Evolutionary conservation across 2,329 filamentous ascomycete species (phyloP), one percentile per base, ranked within the genome.

Genomic region (Hypoxylon sp.): DNA sequence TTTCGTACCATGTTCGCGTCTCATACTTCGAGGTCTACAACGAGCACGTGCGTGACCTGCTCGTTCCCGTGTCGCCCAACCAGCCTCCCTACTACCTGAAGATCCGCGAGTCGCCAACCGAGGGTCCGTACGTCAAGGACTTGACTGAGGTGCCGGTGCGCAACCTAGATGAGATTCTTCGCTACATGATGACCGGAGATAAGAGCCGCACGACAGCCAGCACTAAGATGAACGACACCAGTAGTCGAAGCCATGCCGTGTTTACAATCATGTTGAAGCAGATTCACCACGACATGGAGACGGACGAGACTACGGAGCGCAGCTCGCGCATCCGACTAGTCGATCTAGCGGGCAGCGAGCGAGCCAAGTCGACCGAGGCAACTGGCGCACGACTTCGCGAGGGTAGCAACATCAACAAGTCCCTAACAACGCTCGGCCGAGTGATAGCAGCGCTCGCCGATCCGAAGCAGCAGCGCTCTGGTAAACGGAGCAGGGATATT

Each of bases 21-120:
- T 98, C 94, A 2, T 99, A 99, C 83, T 98, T 99, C 77, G 96
- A 99, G 79, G 96, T 99, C 68, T 99, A 99, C 87, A 99, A 99
- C 81, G 96, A 99, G 82, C 96, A 98, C 80, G 96, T 99, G 54
- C 93, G 96, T 65, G 96, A 99, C 78, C 84, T 99, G 37, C 88
- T 99, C 50, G 92, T 94, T 0, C 93, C 94, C 10, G 87, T 92
- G 29, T 77, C 83, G 8, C 83, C 86, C 3, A 92, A 90, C 62
- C 92, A 92, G 69, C 86, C 92, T 4, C 93, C 94, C 1, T 91
- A 97, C 78, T 98, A 98, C 79, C 91, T 99, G 75, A 98, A 98
- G 82, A 97, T 99, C 76, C 91, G 96, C 76, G 96, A 99, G 83
- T 97, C 93, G 17, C 95, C 94, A 17, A 94, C 91, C 29, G 95